Base-by-base conservation (phyloP, 2,329 filamentous ascomycete genomes). In the Ciborinia camelliae region DNA sequence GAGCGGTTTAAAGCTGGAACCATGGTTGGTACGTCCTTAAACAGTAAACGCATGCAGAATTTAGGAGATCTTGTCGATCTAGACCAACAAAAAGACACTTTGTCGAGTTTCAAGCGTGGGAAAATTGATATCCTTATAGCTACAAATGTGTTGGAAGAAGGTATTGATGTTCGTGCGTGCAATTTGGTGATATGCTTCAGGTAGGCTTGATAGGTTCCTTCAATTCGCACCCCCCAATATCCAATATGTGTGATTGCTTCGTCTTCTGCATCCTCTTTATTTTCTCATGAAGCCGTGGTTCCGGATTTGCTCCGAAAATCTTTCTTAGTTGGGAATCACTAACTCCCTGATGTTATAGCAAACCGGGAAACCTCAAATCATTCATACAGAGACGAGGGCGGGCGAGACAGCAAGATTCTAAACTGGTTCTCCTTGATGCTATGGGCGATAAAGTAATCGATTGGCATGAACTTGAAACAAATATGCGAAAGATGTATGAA, bases 381-480 rank as follows among this genome's bases (percentile, higher is more conserved):
- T 90, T 87, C 70, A 79, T 90, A 3, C 87, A 90, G 71, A 79
- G 87, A 45, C 80, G 87, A 30, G 87, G 88, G 2, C 79, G 87
- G 67, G 87, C 87, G 20, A 80, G 88, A 57, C 62, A 87, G 85
- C 81, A 82, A 66, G 75, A 80, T 57, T 75, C 81, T 14, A 89
- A 86, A 1, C 55, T 74, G 26, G 62, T 74, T 65, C 63, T 62
- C 41, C 63, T 64, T 28, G 47, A 61, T 41, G 28, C 48, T 35
- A 3, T 28, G 32, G 39, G 55, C 23, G 63, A 70, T 32, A 68
- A 75, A 3, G 68, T 80, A 2, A 69, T 75, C 3, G 80, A 83
- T 32, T 96, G 91, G 89, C 78, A 85, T 32, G 72, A 74, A 0
- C 79, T 95, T 20, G 94, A 97, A 73, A 75, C 80, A 3, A 79